A percentile compares a stretch with the other conserved stretches of the same genome.
Conservation (phyloP, 306 rosid genomes). For the Macrotyloma uniflorum region DNA sequence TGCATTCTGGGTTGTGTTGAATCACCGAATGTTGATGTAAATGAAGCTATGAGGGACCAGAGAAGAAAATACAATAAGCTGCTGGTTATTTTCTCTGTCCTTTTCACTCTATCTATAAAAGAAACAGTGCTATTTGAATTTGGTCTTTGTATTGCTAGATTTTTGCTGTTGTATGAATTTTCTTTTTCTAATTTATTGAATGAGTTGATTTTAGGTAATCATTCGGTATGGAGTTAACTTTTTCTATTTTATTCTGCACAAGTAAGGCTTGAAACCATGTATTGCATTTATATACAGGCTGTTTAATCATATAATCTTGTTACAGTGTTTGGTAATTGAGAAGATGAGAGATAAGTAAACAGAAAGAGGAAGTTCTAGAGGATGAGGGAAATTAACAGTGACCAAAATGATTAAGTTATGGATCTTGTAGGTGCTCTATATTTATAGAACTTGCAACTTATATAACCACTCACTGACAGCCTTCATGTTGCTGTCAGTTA, state of each 20-base stretch:
- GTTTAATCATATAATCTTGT: neutral
- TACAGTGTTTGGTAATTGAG: neutral
- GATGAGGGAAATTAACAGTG: neutral
- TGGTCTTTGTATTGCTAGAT: slow-evolving; percentile 22
- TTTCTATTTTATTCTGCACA: neutral
- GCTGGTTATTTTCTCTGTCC: slow-evolving; percentile 39
- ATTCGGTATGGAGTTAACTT: slow-evolving; percentile 21
- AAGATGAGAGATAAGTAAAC: neutral
- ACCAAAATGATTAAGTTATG: neutral
- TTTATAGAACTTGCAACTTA: neutral
- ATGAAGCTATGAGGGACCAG: slow-evolving; percentile 44
- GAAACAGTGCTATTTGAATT: neutral
- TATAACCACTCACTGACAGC: neutral
- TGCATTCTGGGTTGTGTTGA: slow-evolving; percentile 35
- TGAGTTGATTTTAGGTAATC: neutral
- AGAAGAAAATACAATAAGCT: slow-evolving; percentile 41
- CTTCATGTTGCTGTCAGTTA: neutral
- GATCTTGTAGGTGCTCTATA: neutral
- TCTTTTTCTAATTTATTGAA: slow-evolving; percentile 1
- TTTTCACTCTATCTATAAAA: slow-evolving; percentile 1
- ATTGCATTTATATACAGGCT: neutral
- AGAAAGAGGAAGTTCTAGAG: neutral
- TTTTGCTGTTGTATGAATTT: slow-evolving; percentile 7
- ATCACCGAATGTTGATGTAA: slow-evolving; percentile 41
- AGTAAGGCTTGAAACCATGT: neutral